Conservation (phyloP, 2,329 filamentous ascomycete species). For the Pseudogymnoascus pannorum region DNA sequence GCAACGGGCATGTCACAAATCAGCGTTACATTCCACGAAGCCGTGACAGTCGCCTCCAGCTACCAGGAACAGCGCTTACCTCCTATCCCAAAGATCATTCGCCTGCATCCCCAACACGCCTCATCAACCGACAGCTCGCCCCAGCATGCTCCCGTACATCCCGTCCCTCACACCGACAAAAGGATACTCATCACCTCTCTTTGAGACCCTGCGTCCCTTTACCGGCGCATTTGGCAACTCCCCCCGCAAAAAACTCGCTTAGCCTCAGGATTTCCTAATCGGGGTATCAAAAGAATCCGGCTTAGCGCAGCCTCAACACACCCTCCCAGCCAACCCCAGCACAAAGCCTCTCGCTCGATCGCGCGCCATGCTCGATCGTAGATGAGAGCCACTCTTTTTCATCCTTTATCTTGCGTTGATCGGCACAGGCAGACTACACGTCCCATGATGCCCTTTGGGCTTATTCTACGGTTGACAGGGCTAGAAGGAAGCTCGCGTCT, state of each 20-base stretch:
- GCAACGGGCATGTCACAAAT: neutral
- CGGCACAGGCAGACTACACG: neutral
- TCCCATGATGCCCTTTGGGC: neutral
- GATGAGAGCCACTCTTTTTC: neutral
- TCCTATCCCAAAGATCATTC: neutral
- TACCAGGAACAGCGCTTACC: neutral
- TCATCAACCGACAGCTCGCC: neutral
- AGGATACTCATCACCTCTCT: neutral
- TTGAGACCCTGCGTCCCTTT: neutral
- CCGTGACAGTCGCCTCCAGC: neutral
- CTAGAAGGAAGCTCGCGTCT: neutral
- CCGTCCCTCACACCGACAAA: neutral
- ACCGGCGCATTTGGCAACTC: neutral
- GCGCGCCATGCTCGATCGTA: neutral
- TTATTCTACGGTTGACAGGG: neutral
- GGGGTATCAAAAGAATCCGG: slow-evolving; percentile 11
- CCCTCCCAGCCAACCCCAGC: neutral
- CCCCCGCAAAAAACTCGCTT: neutral
- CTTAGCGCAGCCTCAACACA: slow-evolving; percentile 1
- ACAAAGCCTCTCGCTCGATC: neutral
- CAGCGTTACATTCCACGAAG: neutral
- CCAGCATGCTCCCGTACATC: neutral
- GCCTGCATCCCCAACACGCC: neutral
- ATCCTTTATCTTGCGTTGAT: neutral
- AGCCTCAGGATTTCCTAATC: slow-evolving; percentile 8